A percentile compares a stretch with the other conserved stretches of the same genome.
Conservation (phyloP, 257 asterid genomes). For the Forsythia suspensa region DNA sequence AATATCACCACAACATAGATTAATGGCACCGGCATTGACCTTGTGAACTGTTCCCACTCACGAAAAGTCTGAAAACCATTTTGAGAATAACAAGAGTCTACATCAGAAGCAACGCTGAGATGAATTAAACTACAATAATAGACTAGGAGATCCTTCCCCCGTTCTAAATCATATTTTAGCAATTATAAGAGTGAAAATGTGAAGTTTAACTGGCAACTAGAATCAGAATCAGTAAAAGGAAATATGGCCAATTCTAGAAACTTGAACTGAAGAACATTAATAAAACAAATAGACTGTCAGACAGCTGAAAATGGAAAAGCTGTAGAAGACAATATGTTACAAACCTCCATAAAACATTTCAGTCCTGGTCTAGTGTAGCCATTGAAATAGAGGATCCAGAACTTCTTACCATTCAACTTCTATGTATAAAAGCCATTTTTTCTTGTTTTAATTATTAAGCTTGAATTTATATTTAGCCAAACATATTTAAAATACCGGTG, state of each 20-base stretch:
- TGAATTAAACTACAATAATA: not conserved
- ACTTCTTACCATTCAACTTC: not conserved
- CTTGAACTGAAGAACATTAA: not conserved
- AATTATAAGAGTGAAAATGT: not conserved
- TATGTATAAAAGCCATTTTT: too few relatives aligned
- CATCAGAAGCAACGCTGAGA: not conserved
- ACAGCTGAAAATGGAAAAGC: not conserved
- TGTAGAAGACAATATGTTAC: not conserved
- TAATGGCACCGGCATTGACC: not conserved
- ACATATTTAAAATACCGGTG: not conserved
- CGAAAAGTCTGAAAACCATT: slow-evolving; percentile 11
- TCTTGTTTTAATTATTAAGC: not conserved
- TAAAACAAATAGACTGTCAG: not conserved
- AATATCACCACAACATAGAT: slow-evolving; percentile 13
- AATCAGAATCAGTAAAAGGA: not conserved
- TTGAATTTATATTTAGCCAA: not conserved
- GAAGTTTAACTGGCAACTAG: slow-evolving; percentile 6
- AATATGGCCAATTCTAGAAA: not conserved
- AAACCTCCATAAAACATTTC: not conserved
- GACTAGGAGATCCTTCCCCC: not conserved
- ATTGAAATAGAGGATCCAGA: not conserved
- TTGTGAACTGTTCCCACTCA: not conserved
- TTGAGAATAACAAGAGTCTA: slow-evolving; percentile 4
- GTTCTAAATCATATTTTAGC: not conserved
- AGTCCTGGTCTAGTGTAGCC: not conserved